These are phyloP conservation scores for Pestalotiopsis sp. DNA, from an alignment of 2,329 filamentous ascomycete genomes.

Conservation along the genomic window DNA sequence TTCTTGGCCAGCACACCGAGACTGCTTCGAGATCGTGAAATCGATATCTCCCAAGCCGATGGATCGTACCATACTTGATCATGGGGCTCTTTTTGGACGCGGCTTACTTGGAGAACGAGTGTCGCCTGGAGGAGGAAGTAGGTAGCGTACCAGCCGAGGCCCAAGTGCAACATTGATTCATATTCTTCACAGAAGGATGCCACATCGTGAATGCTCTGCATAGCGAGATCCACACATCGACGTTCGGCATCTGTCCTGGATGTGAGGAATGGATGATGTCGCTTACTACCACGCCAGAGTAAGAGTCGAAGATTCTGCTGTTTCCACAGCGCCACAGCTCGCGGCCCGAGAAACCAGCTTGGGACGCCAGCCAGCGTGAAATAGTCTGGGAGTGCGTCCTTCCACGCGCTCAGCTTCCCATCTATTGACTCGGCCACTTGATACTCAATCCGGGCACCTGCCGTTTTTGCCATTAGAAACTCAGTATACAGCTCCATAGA, in stretches of 20 bases:
- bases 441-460: conserved; percentile 33
- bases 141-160: conserved; percentile 44
- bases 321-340: conserved; percentile 43
- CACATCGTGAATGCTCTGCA: conserved; percentile 39
- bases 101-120: conserved; percentile 35
- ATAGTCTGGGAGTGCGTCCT: conserved; percentile 34
- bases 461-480: conserved; percentile 39
- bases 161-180: conserved; percentile 29
- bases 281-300: conserved; percentile 39
- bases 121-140: conserved; percentile 48
- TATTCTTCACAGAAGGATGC: conserved; percentile 35
- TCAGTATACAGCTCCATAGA: conserved; percentile 44
- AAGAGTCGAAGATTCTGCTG: conserved; percentile 46
- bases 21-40: background rate
- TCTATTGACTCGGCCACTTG: conserved; percentile 42
- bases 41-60: background rate
- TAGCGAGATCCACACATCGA: conserved; percentile 39
- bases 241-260: conserved; percentile 28
- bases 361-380: conserved; percentile 33
- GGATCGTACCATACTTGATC: background rate
- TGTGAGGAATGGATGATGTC: conserved; percentile 34
- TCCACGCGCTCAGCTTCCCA: conserved; percentile 36
- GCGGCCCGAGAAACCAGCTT: conserved; percentile 36
- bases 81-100: background rate
- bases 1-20: conserved; percentile 6